phyloP scores from a whole-genome alignment of 1,139 yeast genomes.

The Eremothecium gossypii region DNA sequence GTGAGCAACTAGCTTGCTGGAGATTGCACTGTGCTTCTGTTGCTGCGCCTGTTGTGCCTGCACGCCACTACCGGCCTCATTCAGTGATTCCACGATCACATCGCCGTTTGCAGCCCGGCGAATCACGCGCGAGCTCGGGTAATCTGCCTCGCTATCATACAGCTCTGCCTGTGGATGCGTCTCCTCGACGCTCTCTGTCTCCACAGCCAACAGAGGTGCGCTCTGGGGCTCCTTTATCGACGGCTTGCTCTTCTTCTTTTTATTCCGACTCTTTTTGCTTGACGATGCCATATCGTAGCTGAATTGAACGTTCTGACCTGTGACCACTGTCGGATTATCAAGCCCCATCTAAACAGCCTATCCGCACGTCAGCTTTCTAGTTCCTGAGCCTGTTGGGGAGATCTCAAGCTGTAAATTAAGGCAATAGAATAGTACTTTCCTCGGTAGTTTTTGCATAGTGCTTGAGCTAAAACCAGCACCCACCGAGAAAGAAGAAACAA shows the following conservation, averaged over 20 bases:
- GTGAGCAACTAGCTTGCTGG: slow-evolving; percentile 30
- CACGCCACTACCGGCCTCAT: slow-evolving; percentile 11
- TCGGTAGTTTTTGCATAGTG: too few species aligned
- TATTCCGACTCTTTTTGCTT: slow-evolving; percentile 6
- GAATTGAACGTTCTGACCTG: slow-evolving; percentile 8
- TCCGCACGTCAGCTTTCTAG: neutral
- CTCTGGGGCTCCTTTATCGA: slow-evolving; percentile 14
- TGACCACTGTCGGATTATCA: slow-evolving; percentile 4
- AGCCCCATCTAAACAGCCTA: neutral
- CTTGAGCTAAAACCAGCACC: too few species aligned
- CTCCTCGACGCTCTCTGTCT: neutral
- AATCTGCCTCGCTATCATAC: slow-evolving; percentile 51
- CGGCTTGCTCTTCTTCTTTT: slow-evolving; percentile 24
- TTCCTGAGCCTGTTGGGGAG: neutral
- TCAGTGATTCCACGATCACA: slow-evolving; percentile 46
- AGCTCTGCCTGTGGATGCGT: slow-evolving; percentile 34
- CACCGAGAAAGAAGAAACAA: too few species aligned
- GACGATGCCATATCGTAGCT: slow-evolving; percentile 4
- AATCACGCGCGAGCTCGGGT: slow-evolving; percentile 64
- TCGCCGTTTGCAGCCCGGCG: slow-evolving; percentile 69
- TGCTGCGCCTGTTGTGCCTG: slow-evolving; percentile 4
- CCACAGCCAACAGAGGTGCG: neutral
- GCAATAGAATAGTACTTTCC: too few species aligned
- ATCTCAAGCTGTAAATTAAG: too few species aligned
- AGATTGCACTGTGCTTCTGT: slow-evolving; percentile 7